Evolutionary conservation across 345 rosid genomes (phyloP), one percentile per base, ranked within the genome.

Genomic region (Schrenkiella parvula): DNA sequence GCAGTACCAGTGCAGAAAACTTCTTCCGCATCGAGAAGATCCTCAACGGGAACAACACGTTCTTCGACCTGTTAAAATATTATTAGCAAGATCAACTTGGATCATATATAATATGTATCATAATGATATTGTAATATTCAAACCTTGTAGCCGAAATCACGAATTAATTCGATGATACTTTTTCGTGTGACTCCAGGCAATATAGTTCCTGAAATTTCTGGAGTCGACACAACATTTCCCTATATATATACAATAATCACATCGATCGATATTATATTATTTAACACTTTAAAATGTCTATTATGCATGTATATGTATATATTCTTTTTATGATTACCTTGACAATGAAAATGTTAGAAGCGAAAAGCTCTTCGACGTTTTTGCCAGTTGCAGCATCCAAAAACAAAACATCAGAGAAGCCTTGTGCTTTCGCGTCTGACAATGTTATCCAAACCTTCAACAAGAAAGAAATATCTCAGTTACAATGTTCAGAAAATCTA

Each of bases 141-240:
- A 59, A 89, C 98, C 97, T 84, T 79, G 76, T 82, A 89, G 38
- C 96, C 92, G 69, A 83, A 76, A 74, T 84, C 85, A 55, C 80
- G 79, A 79, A 85, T 84, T 81, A 93, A 84, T 72, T 91, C 96
- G 58, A 93, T 89, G 51, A 88, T 76, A 64, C 93, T 82, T 81
- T 89, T 91, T 53, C 96, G 78, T 1, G 95, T 93, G 77, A 93
- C 80, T 66, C 98, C 98, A 12, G 95, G 90, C 59, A 91, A 81
- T 70, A 91, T 91, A 4, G 97, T 91, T 62, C 97, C 98, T 71
- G 85, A 76, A 50, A 89, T 75, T 47, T 80, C 81, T 39, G 96
- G 98, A 47, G 97, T 93, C 26, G 82, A 83, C 43, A 93, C 84
- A 61, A 75, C 80, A 39, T 87, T 87, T 57, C 74, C 89, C 98